Base-by-base conservation (phyloP, 441 rosid species). In the Gossypium davidsonii region DNA sequence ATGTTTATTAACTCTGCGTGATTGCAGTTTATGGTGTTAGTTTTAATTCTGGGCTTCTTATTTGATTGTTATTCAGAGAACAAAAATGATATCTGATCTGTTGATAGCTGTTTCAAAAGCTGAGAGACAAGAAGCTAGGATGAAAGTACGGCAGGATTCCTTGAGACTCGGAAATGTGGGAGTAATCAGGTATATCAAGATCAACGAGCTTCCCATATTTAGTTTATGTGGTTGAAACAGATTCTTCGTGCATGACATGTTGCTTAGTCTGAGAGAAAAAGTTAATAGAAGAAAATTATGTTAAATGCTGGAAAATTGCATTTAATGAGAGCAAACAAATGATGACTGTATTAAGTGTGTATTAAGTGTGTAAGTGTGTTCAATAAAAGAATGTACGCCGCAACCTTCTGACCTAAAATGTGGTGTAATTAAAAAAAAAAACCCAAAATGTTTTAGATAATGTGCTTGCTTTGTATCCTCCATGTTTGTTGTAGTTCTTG, bases 91-190 rank as follows among this genome's bases (percentile, higher is more conserved):
- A 78, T 93, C 98, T 58, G 99, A 96, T 84, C 88, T 96, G 68
- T 86, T 96, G 80, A 91, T 93, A 86, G 89, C 98, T 9, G 93
- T 93, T 77, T 96, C 99, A 66, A 96, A 93, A 84, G 89, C 97
- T 59, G 94, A 96, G 86, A 87, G 99, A 82, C 97, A 89, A 76
- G 99, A 93, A 89, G 97, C 98, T 71, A 87, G 98, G 81, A 77
- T 91, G 83, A 96, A 93, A 88, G 93, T 96, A 67, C 90, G 92
- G 65, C 94, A 96, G 77, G 98, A 93, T 79, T 96, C 99, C 52
- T 72, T 96, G 83, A 90, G 99, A 78, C 91, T 96, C 59, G 99
- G 99, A 78, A 96, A 87, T 81, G 97, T 96, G 72, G 99, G 98
- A 53, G 90, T 93, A 61, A 91, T 93, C 76, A 91, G 98, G 99